Conservation (phyloP, 371 early-diverging fungal species). For the Nematocida ironsii region DNA sequence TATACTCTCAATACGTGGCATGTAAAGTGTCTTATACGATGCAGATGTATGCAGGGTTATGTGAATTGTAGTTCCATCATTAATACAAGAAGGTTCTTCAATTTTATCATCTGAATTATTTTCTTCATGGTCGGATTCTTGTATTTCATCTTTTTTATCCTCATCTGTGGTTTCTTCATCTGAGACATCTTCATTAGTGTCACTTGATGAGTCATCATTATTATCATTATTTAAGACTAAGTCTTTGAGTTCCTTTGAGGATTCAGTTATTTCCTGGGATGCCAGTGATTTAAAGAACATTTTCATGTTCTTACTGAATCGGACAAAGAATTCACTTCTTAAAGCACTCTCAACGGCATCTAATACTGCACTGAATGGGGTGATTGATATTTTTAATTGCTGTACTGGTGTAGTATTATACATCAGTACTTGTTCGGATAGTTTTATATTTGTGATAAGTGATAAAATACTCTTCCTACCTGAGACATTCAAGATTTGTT, state of each 20-base stretch:
- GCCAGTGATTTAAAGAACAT: conserved; percentile 28
- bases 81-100: background rate
- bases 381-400: conserved; percentile 53
- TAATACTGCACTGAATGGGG: conserved; percentile 21
- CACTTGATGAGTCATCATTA: no score
- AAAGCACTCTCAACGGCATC: conserved; percentile 30
- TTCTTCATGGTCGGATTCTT: conserved; percentile 3
- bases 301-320: conserved; percentile 61
- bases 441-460: background rate
- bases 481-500: background rate
- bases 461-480: conserved; percentile 6
- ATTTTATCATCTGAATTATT: background rate
- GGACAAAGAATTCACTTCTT: conserved; percentile 57
- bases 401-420: conserved; percentile 7
- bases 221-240: no score
- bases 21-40: conserved; percentile 32
- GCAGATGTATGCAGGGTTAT: conserved; percentile 20
- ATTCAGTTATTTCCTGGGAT: conserved; percentile 31
- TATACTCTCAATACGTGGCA: conserved; percentile 22
- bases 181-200: background rate
- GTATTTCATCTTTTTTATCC: conserved; percentile 35
- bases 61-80: background rate
- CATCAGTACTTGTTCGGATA: conserved; percentile 57
- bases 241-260: conserved; percentile 28
- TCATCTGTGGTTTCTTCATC: conserved; percentile 57